Percentiles rank a stretch among this genome's conserved stretches.
Conservation (phyloP, 257 asterid genomes). For the Plantago ovata region DNA sequence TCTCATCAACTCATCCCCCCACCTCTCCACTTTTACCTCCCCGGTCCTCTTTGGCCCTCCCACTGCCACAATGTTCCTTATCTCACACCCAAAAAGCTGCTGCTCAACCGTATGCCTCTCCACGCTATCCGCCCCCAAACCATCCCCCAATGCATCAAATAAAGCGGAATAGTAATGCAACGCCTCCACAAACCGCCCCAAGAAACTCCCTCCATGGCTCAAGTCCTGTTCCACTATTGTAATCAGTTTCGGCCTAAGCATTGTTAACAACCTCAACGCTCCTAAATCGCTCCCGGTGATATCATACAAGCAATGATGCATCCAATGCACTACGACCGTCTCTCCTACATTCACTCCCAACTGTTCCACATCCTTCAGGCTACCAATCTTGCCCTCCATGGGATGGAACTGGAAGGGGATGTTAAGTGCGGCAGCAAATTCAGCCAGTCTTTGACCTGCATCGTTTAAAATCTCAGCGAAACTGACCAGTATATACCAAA, state of each 20-base stretch:
- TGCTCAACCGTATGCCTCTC: conserved; percentile 93
- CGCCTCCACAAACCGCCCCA: conserved; percentile 83
- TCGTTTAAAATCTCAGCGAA: no score
- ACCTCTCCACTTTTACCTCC: conserved; percentile 67
- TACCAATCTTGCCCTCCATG: conserved; percentile 68
- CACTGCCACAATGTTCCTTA: conserved; percentile 79
- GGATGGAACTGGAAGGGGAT: conserved; percentile 73
- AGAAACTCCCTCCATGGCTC: conserved; percentile 59
- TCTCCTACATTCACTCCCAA: conserved; percentile 53
- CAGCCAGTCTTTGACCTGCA: conserved; percentile 66
- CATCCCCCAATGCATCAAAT: conserved; percentile 87
- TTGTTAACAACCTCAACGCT: conserved; percentile 40
- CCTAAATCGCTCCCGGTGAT: conserved; percentile 69
- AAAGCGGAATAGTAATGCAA: conserved; percentile 79
- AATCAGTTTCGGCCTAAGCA: conserved; percentile 64
- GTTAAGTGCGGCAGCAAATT: conserved; percentile 61
- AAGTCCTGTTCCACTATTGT: conserved; percentile 78
- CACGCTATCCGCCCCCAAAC: conserved; percentile 55
- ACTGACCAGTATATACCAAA: no score
- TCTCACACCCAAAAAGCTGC: conserved; percentile 76
- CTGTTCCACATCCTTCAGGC: conserved; percentile 35
- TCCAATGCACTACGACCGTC: conserved; percentile 73
- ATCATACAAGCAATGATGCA: conserved; percentile 89
- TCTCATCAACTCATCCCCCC: conserved; percentile 68
- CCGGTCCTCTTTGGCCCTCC: conserved; percentile 87